These are phyloP conservation scores for Mycena capillaripes DNA, from an alignment of 768 basidiomycete genomes.

Conservation along the genomic window DNA sequence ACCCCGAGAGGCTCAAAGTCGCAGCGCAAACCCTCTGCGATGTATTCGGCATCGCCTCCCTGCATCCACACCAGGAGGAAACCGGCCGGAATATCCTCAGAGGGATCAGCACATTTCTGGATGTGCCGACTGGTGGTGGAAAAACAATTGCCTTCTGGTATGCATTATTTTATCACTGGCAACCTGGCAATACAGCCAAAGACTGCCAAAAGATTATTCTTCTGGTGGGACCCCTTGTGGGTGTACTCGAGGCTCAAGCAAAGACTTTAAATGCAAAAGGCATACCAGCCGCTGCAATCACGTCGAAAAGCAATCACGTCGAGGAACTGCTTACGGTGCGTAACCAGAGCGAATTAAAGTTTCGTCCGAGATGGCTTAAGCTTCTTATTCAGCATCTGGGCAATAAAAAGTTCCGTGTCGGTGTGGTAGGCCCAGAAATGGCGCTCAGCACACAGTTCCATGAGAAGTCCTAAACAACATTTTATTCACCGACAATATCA, in stretches of 20 bases:
- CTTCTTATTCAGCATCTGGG: conserved; percentile 8
- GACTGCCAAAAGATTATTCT: conserved; percentile 33
- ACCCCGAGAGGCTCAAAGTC: conserved; percentile 12
- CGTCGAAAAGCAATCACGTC: no score
- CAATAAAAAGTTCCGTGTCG: conserved; percentile 28
- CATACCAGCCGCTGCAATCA: conserved; percentile 18
- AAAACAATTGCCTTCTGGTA: conserved; percentile 38
- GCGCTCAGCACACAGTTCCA: conserved; percentile 9
- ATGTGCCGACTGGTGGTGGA: conserved; percentile 35
- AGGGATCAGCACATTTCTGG: conserved; percentile 20
- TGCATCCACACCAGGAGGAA: conserved; percentile 20
- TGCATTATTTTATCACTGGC: conserved; percentile 35
- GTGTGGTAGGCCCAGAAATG: conserved; percentile 31
- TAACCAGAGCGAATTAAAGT: background rate
- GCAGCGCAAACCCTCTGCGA: conserved; percentile 6
- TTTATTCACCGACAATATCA: conserved; percentile 23
- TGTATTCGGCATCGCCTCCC: background rate
- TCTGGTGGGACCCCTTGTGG: conserved; percentile 31
- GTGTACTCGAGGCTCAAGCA: conserved; percentile 25
- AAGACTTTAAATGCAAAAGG: conserved; percentile 15
- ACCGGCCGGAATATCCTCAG: conserved; percentile 16
- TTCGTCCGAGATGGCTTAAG: background rate
- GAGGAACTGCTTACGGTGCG: conserved; percentile 3
- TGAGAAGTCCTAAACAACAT: conserved; percentile 16
- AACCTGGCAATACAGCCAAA: conserved; percentile 1